These are phyloP conservation scores for Peronospora belbahrii DNA, from an alignment of 352 stramenopile species.

Conservation along the genomic window DNA sequence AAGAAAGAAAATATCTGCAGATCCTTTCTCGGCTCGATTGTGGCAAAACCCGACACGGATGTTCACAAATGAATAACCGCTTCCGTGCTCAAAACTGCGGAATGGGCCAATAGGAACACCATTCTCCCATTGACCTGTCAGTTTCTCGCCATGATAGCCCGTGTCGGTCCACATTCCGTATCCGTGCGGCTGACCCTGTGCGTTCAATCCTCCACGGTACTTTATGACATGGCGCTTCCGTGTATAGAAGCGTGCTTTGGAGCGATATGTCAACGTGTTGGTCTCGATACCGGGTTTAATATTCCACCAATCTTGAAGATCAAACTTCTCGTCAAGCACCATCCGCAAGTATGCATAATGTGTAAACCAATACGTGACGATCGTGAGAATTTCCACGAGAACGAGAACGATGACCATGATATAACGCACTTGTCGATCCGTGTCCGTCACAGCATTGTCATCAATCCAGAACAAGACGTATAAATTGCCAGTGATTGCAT, in stretches of 20 bases:
- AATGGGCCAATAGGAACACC: conserved; percentile 71
- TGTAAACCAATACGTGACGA: conserved; percentile 51
- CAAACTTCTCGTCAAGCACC: conserved; percentile 38
- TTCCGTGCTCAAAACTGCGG: conserved; percentile 63
- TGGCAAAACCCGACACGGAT: conserved; percentile 67
- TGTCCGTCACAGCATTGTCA: conserved; percentile 18
- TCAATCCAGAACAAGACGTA: conserved; percentile 47
- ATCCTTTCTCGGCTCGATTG: conserved; percentile 29
- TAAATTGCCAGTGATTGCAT: conserved; percentile 38
- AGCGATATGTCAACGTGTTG: conserved; percentile 46
- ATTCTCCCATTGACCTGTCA: conserved; percentile 65
- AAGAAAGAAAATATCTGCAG: conserved; percentile 39
- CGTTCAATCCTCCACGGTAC: conserved; percentile 62
- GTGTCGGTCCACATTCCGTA: conserved; percentile 69
- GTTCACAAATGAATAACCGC: conserved; percentile 65
- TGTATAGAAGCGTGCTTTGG: conserved; percentile 38
- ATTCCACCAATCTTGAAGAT: conserved; percentile 41
- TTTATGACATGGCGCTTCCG: conserved; percentile 39
- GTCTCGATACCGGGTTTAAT: conserved; percentile 33
- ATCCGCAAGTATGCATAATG: conserved; percentile 63
- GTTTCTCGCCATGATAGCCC: conserved; percentile 55
- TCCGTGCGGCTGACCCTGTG: conserved; percentile 47
- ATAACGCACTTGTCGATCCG: conserved; percentile 19
- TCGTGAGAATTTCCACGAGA: conserved; percentile 34
- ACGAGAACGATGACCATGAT: conserved; percentile 32